Conservation (phyloP, 352 stramenopile species). For the Pythium aquatile region DNA sequence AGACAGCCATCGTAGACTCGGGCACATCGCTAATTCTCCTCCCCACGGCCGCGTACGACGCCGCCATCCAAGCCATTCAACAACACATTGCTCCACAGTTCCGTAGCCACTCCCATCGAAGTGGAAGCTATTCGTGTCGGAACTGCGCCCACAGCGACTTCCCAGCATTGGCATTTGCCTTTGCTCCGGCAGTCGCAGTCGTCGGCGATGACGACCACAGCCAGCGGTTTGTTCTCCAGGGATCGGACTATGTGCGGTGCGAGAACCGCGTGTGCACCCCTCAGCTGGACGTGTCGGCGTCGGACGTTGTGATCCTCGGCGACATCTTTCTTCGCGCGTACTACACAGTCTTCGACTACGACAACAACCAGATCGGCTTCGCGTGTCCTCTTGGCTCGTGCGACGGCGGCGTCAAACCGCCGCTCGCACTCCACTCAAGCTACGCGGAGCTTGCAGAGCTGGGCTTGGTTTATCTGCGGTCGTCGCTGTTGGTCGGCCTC, state of each 20-base stretch:
- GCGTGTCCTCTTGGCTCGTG: conserved; percentile 29
- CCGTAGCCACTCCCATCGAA: conserved; percentile 12
- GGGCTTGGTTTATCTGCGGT: conserved; percentile 14
- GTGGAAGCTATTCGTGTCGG: conserved; percentile 25
- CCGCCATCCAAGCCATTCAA: conserved; percentile 25
- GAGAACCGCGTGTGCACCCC: conserved; percentile 32
- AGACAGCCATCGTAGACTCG: conserved; percentile 37
- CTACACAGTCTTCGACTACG: conserved; percentile 42
- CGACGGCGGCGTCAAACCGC: conserved; percentile 26
- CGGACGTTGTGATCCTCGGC: conserved; percentile 31
- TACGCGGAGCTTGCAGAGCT: conserved; percentile 10
- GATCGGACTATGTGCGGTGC: conserved; percentile 39
- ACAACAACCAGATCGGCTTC: conserved; percentile 30
- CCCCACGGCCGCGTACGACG: conserved; percentile 17
- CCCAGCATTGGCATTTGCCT: conserved; percentile 29
- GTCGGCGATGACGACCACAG: background rate
- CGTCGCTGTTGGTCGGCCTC: conserved; percentile 7
- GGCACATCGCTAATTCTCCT: conserved; percentile 40
- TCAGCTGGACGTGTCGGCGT: conserved; percentile 32
- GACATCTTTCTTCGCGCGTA: conserved; percentile 42
- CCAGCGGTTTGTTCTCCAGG: conserved; percentile 32
- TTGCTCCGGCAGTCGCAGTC: background rate
- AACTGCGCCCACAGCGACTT: conserved; percentile 35
- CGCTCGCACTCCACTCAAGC: conserved; percentile 8
- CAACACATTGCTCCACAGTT: conserved; percentile 17